A percentile compares a stretch with the other conserved stretches of the same genome.
phyloP scores from a whole-genome alignment of 1,284 basidiomycete species.

The Leccinum pachyderme region DNA sequence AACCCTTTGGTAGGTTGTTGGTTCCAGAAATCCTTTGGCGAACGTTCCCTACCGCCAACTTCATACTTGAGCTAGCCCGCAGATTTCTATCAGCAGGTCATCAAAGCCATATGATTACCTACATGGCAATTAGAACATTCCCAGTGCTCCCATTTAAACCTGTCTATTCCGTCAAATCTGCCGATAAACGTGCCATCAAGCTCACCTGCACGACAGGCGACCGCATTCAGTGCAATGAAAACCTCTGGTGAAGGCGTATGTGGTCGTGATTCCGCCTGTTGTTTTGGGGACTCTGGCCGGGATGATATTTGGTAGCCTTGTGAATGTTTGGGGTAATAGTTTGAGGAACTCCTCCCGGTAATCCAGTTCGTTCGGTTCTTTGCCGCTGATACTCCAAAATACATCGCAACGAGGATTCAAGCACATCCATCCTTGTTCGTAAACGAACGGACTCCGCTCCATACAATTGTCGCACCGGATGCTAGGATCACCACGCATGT shows the following conservation, averaged over 20 bases:
- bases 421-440: slow-evolving; percentile 58
- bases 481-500: slow-evolving; percentile 12
- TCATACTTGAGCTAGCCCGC: slow-evolving; percentile 11
- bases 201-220: slow-evolving; percentile 67
- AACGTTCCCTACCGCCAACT: slow-evolving; percentile 25
- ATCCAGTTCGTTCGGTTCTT: slow-evolving; percentile 36
- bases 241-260: slow-evolving; percentile 58
- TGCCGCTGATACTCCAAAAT: slow-evolving; percentile 50
- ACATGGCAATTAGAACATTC: slow-evolving; percentile 55
- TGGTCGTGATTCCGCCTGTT: slow-evolving; percentile 43
- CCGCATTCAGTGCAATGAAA: slow-evolving; percentile 69
- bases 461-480: slow-evolving; percentile 36
- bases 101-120: slow-evolving; percentile 6
- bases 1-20: slow-evolving; percentile 28
- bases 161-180: slow-evolving; percentile 28
- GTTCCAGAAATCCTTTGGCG: slow-evolving; percentile 44
- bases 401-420: slow-evolving; percentile 50
- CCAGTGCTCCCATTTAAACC: slow-evolving; percentile 71
- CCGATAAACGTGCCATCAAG: slow-evolving; percentile 1
- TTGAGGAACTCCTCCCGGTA: slow-evolving; percentile 51
- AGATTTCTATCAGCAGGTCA: slow-evolving; percentile 1
- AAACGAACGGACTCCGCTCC: slow-evolving; percentile 50
- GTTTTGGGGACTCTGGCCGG: slow-evolving; percentile 29
- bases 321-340: slow-evolving; percentile 24
- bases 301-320: slow-evolving; percentile 35